These are phyloP conservation scores for Leishmania amazonensis DNA, from an alignment of 208 protist species.

Conservation along the genomic window DNA sequence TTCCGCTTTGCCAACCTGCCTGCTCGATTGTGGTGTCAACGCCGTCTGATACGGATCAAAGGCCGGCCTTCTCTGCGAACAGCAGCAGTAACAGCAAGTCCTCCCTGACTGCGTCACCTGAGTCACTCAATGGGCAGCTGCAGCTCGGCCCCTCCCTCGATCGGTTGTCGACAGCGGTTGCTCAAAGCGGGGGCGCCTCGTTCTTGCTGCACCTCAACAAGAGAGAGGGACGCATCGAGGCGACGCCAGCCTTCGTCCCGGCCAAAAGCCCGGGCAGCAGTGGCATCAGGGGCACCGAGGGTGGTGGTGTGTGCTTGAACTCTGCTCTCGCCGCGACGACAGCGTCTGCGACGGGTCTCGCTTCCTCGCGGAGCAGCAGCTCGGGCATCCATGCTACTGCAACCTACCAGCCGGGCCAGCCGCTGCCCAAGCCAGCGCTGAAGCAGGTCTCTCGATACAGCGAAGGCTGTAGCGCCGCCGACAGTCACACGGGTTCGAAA, in stretches of 20 bases:
- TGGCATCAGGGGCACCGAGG: not conserved
- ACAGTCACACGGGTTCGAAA: not conserved
- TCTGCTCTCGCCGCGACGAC: not conserved
- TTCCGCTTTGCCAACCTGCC: not conserved
- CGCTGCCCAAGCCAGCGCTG: slow-evolving; percentile 31
- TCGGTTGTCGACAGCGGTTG: not conserved
- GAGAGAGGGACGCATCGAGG: slow-evolving; percentile 22
- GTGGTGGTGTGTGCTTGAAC: not conserved
- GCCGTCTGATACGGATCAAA: not conserved
- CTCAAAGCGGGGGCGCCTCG: not conserved
- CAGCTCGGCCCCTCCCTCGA: not conserved
- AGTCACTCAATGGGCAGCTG: not conserved
- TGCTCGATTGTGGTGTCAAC: not conserved
- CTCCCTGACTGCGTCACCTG: not conserved
- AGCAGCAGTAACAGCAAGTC: not conserved
- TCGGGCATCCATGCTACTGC: not conserved
- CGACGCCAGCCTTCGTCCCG: not conserved
- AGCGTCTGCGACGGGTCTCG: not conserved
- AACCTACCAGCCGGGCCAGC: slow-evolving; percentile 25
- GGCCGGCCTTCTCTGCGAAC: not conserved
- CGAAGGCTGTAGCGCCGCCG: not conserved
- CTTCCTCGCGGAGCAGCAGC: not conserved
- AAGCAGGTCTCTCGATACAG: slow-evolving; percentile 27
- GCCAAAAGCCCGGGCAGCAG: not conserved
- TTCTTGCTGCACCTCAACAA: slow-evolving; percentile 23